Conservation (phyloP, 164 flowering plant genomes). For the Macadamia tetraphylla region DNA sequence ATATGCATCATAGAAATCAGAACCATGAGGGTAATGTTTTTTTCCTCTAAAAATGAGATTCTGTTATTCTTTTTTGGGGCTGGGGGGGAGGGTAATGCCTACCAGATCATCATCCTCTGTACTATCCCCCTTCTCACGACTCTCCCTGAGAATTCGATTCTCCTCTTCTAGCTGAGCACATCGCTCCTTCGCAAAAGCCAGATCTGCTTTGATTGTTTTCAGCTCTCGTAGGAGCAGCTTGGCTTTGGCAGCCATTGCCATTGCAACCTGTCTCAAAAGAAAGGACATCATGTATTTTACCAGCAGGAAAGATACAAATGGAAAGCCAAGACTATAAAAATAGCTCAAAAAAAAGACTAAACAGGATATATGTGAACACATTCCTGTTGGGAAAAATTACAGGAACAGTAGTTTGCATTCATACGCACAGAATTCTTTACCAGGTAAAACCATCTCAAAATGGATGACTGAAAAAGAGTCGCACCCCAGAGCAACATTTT, state of each 20-base stretch:
- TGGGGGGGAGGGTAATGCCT: constrained; percentile 34
- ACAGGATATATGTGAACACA: neutral
- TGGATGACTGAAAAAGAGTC: no score
- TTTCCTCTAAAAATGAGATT: constrained; percentile 49
- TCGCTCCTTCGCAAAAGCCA: constrained; percentile 87
- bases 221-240: constrained; percentile 88
- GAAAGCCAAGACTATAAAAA: neutral
- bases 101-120: constrained; percentile 96
- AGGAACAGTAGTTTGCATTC: no score
- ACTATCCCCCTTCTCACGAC: constrained; percentile 59
- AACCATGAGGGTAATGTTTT: no score
- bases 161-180: constrained; percentile 96
- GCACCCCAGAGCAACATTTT: no score
- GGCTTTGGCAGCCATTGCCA: constrained; percentile 98
- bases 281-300: constrained; percentile 20
- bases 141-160: constrained; percentile 70
- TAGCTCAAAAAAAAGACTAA: neutral
- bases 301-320: neutral
- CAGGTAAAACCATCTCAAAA: no score
- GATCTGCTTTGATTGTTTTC: constrained; percentile 88
- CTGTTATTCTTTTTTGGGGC: constrained; percentile 85
- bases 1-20: no score
- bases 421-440: no score
- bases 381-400: no score
- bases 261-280: constrained; percentile 69